Conservation (phyloP, 352 stramenopile species). For the Phytophthora litchii region DNA sequence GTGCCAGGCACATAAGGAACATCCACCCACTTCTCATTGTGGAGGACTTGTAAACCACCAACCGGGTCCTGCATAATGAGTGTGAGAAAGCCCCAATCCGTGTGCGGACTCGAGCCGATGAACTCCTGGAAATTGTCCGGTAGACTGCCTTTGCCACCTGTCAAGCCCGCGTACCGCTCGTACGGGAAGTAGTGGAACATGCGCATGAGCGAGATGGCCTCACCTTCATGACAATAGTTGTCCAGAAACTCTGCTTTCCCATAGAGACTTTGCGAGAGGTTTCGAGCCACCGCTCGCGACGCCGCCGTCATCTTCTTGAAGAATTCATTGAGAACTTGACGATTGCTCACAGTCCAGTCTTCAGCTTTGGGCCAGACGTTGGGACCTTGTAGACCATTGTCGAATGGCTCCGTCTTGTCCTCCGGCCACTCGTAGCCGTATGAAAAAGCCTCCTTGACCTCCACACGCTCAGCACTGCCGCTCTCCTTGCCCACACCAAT, state of each 20-base stretch:
- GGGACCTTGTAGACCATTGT: conserved; percentile 66
- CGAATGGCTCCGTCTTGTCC: conserved; percentile 25
- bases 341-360: conserved; percentile 42
- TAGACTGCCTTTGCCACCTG: conserved; percentile 15
- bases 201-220: conserved; percentile 88
- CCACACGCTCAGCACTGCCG: conserved; percentile 73
- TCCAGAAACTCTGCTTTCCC: conserved; percentile 56
- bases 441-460: conserved; percentile 86
- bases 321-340: conserved; percentile 57
- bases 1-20: conserved; percentile 76
- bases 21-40: conserved; percentile 73
- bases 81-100: conserved; percentile 86
- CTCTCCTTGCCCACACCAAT: conserved; percentile 84
- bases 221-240: conserved; percentile 60
- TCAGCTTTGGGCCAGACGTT: conserved; percentile 70
- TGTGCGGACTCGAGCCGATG: conserved; percentile 85
- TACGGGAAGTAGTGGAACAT: conserved; percentile 89
- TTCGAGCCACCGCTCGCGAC: conserved; percentile 53
- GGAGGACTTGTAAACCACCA: conserved; percentile 73
- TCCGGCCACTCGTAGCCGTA: conserved; percentile 79
- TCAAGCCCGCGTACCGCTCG: conserved; percentile 49
- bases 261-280: conserved; percentile 62
- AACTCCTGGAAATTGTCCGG: conserved; percentile 62
- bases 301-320: conserved; percentile 60
- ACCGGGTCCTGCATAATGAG: conserved; percentile 83